Conservation (phyloP, 805 yeast species). For the Blastobotrys attinorum region DNA sequence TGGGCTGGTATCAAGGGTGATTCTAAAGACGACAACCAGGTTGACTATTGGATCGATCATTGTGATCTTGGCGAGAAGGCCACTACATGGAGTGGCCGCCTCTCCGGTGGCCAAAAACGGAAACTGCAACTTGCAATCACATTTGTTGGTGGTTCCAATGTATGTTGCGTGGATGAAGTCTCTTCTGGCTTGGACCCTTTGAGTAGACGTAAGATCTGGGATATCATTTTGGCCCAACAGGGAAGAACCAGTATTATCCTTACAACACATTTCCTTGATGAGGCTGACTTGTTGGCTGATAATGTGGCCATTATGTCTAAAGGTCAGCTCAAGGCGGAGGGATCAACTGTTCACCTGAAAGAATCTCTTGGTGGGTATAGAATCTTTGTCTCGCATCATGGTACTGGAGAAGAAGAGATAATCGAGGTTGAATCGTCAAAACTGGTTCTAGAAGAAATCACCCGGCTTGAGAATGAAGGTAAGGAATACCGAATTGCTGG, state of each 20-base stretch:
- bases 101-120: slow-evolving; percentile 32
- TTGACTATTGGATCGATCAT: slow-evolving; percentile 19
- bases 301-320: slow-evolving; percentile 28
- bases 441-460: slow-evolving; percentile 21
- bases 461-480: slow-evolving; percentile 19
- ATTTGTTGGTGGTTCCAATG: slow-evolving; percentile 30
- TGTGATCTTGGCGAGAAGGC: slow-evolving; percentile 26
- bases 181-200: slow-evolving; percentile 32
- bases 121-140: slow-evolving; percentile 31
- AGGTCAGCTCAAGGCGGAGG: slow-evolving; percentile 26
- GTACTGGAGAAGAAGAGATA: slow-evolving; percentile 23
- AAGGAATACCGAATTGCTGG: slow-evolving; percentile 26
- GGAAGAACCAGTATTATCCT: slow-evolving; percentile 25
- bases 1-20: slow-evolving; percentile 29
- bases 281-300: slow-evolving; percentile 31
- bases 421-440: slow-evolving; percentile 17
- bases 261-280: slow-evolving; percentile 32
- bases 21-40: slow-evolving; percentile 1
- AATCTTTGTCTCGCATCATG: slow-evolving; percentile 21
- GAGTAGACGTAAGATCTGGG: slow-evolving; percentile 31
- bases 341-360: slow-evolving; percentile 28
- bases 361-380: slow-evolving; percentile 28
- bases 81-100: slow-evolving; percentile 16
- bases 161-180: slow-evolving; percentile 32
- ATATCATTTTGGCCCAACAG: slow-evolving; percentile 25